These are phyloP conservation scores for Podosphaera xanthii DNA, from an alignment of 2,329 filamentous ascomycete genomes.

Conservation along the genomic window DNA sequence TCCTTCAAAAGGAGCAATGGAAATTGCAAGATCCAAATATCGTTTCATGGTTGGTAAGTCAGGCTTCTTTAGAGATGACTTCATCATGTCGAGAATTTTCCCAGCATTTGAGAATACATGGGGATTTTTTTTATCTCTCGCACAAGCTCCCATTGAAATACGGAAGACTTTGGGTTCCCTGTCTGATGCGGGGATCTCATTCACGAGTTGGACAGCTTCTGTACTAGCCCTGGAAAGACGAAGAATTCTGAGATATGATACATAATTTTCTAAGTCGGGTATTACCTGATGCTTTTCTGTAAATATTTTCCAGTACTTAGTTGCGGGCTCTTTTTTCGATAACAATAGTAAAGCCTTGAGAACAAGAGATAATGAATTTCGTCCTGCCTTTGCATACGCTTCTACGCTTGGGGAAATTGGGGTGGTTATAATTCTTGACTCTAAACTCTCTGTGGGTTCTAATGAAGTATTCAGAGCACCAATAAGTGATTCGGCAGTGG, in stretches of 20 bases:
- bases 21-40: constrained; percentile 33
- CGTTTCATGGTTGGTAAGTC: constrained; percentile 28
- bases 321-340: constrained; percentile 35
- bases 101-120: constrained; percentile 42
- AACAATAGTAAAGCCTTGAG: constrained; percentile 39
- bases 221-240: constrained; percentile 41
- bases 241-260: constrained; percentile 43
- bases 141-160: constrained; percentile 51
- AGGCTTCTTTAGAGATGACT: constrained; percentile 19
- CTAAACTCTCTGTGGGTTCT: background rate
- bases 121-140: constrained; percentile 54
- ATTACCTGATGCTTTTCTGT: constrained; percentile 35
- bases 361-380: constrained; percentile 44
- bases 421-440: background rate
- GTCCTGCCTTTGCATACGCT: constrained; percentile 22
- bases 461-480: background rate
- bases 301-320: constrained; percentile 57
- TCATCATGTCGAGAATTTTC: constrained; percentile 42
- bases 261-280: constrained; percentile 52
- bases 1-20: constrained; percentile 1
- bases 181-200: constrained; percentile 24
- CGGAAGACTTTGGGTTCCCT: constrained; percentile 35
- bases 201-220: constrained; percentile 35
- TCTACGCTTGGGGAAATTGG: background rate
- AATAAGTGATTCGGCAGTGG: background rate